Evolutionary conservation across 2,329 filamentous ascomycete species (phyloP).

Genomic region (Epichloe uncinata): DNA sequence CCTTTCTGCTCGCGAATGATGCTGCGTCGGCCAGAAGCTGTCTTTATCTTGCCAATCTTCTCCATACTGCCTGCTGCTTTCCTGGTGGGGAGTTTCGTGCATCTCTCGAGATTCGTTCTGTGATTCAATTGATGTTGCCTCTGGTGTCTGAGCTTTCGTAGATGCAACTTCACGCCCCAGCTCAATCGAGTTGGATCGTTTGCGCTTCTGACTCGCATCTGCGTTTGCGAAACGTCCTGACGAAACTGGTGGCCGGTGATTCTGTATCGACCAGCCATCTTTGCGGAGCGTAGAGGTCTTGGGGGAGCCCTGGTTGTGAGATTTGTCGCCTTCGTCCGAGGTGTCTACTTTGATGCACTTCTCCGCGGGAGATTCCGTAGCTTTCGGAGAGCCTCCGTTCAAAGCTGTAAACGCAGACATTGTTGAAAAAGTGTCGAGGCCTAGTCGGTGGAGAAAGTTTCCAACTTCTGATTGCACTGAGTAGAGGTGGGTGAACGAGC

Average conservation of each 20-base stretch:
- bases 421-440: not conserved
- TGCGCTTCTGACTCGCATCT: slow-evolving; percentile 49
- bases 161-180: slow-evolving; percentile 22
- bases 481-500: not conserved
- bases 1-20: slow-evolving; percentile 34
- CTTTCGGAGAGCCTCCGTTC: slow-evolving; percentile 36
- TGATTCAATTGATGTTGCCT: slow-evolving; percentile 16
- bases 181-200: slow-evolving; percentile 54
- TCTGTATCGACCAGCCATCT: slow-evolving; percentile 29
- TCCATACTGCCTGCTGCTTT: slow-evolving; percentile 31
- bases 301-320: slow-evolving; percentile 15
- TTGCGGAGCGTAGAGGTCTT: slow-evolving; percentile 16
- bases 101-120: slow-evolving; percentile 27
- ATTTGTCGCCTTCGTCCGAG: slow-evolving; percentile 20
- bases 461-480: not conserved
- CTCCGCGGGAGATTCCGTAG: slow-evolving; percentile 21
- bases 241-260: slow-evolving; percentile 29
- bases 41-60: slow-evolving; percentile 36
- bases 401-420: slow-evolving; percentile 41
- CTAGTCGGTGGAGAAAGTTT: not conserved
- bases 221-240: slow-evolving; percentile 27
- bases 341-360: slow-evolving; percentile 17
- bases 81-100: slow-evolving; percentile 29
- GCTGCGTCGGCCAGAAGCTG: slow-evolving; percentile 32
- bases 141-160: slow-evolving; percentile 22